Evolutionary conservation across 331 rosid genomes (phyloP).

Genomic region (Quercus tomentella): DNA sequence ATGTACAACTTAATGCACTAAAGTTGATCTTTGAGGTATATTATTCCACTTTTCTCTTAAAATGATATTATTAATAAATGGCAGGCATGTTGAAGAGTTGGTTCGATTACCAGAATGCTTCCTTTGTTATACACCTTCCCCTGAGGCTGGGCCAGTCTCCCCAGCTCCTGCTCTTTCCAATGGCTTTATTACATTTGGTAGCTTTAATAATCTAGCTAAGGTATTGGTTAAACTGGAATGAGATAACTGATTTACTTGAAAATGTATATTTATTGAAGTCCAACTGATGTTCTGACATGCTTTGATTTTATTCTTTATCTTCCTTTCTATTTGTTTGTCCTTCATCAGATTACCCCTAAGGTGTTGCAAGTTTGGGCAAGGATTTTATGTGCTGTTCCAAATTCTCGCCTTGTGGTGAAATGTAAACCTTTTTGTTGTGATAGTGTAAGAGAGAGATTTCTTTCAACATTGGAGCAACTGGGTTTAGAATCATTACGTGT

Average conservation of each 20-base stretch:
- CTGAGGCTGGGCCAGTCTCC: conserved; percentile 76
- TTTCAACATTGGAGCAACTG: conserved; percentile 69
- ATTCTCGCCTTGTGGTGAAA: conserved; percentile 83
- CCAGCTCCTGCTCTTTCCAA: conserved; percentile 79
- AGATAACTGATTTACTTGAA: neutral
- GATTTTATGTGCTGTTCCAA: conserved; percentile 68
- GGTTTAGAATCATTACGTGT: conserved; percentile 81
- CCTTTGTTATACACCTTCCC: conserved; percentile 85
- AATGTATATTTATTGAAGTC: neutral
- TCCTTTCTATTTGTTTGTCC: neutral
- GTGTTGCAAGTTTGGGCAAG: conserved; percentile 87
- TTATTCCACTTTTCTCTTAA: conserved; percentile 3
- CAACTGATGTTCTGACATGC: neutral
- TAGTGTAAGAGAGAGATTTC: conserved; percentile 77
- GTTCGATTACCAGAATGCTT: conserved; percentile 75
- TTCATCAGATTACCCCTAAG: conserved; percentile 65
- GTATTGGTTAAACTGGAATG: conserved; percentile 27
- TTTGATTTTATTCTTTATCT: conserved; percentile 1
- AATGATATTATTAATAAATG: conserved; percentile 10
- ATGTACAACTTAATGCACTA: conserved; percentile 14
- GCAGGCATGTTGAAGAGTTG: conserved; percentile 78
- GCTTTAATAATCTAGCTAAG: conserved; percentile 91
- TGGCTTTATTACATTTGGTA: conserved; percentile 84
- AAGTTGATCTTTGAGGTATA: neutral
- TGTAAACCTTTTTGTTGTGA: conserved; percentile 90